Evolutionary conservation across 371 early-diverging fungal genomes (phyloP).

Genomic region (Funneliformis caledonium): DNA sequence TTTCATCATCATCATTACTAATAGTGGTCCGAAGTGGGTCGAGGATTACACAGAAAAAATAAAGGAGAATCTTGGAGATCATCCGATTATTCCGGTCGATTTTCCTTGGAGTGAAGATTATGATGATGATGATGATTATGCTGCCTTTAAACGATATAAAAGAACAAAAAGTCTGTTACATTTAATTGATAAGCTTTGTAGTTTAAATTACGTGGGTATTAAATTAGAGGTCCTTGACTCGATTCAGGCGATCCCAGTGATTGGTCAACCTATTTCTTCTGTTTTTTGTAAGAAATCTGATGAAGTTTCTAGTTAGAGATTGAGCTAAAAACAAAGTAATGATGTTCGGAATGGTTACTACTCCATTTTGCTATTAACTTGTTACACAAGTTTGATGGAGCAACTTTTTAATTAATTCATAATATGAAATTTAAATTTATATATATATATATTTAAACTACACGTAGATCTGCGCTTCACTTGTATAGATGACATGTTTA

Average conservation of each 20-base stretch:
- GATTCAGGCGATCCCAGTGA: background rate
- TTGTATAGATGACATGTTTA: too few relatives aligned
- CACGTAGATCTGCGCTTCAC: too few relatives aligned
- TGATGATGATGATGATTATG: background rate
- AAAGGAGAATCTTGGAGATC: constrained; percentile 13
- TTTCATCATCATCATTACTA: constrained; percentile 15
- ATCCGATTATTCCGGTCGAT: constrained; percentile 18
- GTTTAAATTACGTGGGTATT: background rate
- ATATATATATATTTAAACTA: too few relatives aligned
- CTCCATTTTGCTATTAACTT: too few relatives aligned
- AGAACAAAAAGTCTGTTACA: background rate
- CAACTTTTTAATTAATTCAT: too few relatives aligned
- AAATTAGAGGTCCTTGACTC: background rate
- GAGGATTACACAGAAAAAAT: background rate
- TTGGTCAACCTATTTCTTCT: constrained; percentile 8
- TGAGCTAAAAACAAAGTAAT: too few relatives aligned
- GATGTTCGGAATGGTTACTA: too few relatives aligned
- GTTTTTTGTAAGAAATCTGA: background rate
- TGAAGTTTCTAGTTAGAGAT: background rate
- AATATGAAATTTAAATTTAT: too few relatives aligned
- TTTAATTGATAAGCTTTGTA: background rate
- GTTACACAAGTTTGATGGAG: too few relatives aligned
- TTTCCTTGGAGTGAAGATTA: background rate
- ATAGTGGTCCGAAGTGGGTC: constrained; percentile 2
- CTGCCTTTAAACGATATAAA: background rate